Percentiles rank a stretch among this genome's conserved stretches.
Conservation (phyloP, 257 asterid genomes). For the Jaltomata sinuosa region DNA sequence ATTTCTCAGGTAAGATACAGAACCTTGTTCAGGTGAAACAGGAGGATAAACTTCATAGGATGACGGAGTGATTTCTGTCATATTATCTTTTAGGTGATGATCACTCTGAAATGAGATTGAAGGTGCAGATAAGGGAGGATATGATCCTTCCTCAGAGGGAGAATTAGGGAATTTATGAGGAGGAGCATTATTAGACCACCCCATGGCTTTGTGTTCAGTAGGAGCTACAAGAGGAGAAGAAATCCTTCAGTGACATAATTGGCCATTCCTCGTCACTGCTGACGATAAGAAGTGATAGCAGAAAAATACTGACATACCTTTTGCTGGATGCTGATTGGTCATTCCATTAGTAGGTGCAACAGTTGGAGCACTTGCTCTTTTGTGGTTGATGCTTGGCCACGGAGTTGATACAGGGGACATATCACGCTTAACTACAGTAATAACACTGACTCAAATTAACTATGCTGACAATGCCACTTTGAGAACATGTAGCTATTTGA, state of each 20-base stretch:
- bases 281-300: background rate
- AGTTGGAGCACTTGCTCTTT: conserved; percentile 33
- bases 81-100: conserved; percentile 26
- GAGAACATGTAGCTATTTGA: background rate
- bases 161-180: conserved; percentile 32
- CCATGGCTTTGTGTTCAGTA: conserved; percentile 21
- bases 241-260: background rate
- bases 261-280: background rate
- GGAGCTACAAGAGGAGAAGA: conserved; percentile 40
- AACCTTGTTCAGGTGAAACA: conserved; percentile 40
- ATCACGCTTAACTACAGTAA: conserved; percentile 34
- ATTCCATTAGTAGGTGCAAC: conserved; percentile 35
- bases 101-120: conserved; percentile 13
- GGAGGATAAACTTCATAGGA: conserved; percentile 33
- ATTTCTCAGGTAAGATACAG: conserved; percentile 10
- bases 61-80: conserved; percentile 36
- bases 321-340: conserved; percentile 24
- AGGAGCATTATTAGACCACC: conserved; percentile 29
- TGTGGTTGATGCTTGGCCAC: conserved; percentile 31
- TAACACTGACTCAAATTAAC: background rate
- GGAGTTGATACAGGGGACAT: conserved; percentile 35
- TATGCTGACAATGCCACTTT: background rate
- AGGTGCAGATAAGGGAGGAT: conserved; percentile 25
- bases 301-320: conserved; percentile 32
- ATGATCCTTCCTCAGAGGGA: conserved; percentile 15